Base-by-base conservation (phyloP, 495 filamentous ascomycete species). In the Lindgomyces ingoldianus region DNA sequence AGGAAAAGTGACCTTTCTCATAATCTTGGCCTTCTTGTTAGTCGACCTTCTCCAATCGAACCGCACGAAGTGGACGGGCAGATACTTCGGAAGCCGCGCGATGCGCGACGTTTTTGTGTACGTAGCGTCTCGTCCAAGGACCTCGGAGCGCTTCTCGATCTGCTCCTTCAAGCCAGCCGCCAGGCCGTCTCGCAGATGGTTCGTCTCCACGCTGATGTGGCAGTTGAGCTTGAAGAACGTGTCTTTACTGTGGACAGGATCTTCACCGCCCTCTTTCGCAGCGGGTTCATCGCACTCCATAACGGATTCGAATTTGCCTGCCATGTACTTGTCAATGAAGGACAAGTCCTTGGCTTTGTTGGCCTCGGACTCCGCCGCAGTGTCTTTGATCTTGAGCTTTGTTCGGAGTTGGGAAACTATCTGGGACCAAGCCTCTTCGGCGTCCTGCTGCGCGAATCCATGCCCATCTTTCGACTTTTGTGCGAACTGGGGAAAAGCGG, bases 21-120 rank as follows among this genome's bases (percentile, higher is more conserved):
- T 92, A 71, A 98, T 98, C 84, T 98, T 98, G 57, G 93, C 91
- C 80, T 98, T 98, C 82, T 98, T 98, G 73, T 93, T 86, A 8
- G 89, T 90, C 60, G 93, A 90, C 19, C 88, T 83, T 74, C 95
- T 93, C 95, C 95, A 98, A 80, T 90, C 96, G 79, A 98, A 98
- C 62, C 94, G 91, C 62, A 98, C 90, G 73, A 98, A 96, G 73
- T 98, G 94, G 4, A 98, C 92, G 14, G 94, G 93, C 27, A 98
- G 81, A 65, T 98, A 96, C 73, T 95, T 96, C 12, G 94, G 94
- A 60, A 98, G 75, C 9, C 93, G 88, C 22, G 91, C 82, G 66
- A 98, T 93, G 63, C 87, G 86, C 27, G 93, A 96, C 9, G 81
- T 87, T 78, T 96, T 96, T 22, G 91, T 97, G 75, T 98, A 98